Evolutionary conservation across 2,329 filamentous ascomycete genomes (phyloP), one percentile per base, ranked within the genome.

Genomic region (Epichloe sibirici): DNA sequence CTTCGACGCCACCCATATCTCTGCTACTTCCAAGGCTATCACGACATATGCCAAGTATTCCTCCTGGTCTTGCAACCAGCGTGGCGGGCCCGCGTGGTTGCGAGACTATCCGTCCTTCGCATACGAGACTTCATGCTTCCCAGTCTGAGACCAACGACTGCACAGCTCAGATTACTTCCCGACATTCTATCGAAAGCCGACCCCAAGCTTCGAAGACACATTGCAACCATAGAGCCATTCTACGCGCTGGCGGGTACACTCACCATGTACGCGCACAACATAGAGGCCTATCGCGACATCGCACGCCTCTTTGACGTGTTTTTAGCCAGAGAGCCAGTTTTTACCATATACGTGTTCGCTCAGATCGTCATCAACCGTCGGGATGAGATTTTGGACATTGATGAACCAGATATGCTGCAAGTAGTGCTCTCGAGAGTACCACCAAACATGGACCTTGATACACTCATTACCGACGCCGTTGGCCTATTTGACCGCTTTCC

Each of bases 91-190:
- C 67, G 74, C 6, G 81, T 85, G 15, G 81, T 94, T 35, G 78
- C 86, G 37, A 85, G 87, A n/a, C 81, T 98, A 54, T 95, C 90
- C 3, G 76, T 90, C 35, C 78, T 97, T 45, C 86, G 90, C 51
- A 96, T 98, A 65, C 83, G 93, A 56, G 93, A 98, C 70, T 98
- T 96, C 68, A 96, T 98, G 93, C 81, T 98, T 11, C 90, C 91
- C 8, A 88, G 82, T 42, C 80, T 98, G 45, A 75, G 81, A 13
- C 88, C 90, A 3, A 88, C 90, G 23, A 74, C 94, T 48, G 77
- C 83, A 51, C 93, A 98, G 68, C 81, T 98, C n/a, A 80, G 82
- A 40, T 78, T 98, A 12, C 83, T 98, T 52, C 90, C 90, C 6
- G 82, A 88, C 52, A 86, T 98, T 52, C 74, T 98, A 28, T 73